Base-by-base conservation (phyloP, 441 rosid genomes). In the Erodium texanum region DNA sequence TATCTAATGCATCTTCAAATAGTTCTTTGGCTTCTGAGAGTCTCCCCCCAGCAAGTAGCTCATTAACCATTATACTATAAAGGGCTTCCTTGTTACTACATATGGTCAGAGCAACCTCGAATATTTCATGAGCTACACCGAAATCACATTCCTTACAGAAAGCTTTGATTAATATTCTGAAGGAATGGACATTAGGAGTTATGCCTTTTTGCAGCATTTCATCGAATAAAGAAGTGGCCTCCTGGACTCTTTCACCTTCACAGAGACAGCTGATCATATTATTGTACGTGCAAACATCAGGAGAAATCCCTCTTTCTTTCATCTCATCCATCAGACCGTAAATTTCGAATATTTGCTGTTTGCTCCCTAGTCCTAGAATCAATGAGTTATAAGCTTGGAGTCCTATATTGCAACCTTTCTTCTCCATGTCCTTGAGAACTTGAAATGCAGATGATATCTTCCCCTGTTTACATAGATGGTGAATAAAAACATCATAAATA, bases 371-470 rank as follows among this genome's bases (percentile, higher is more conserved):
- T 32, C 97, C 97, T 66, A 80, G 75, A 71, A 92, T 89, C 77
- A 94, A 78, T 14, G 97, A 88, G 80, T 94, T 91, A 74, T 91
- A 94, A 34, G 97, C 91, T 70, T 82, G 93, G 22, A 91, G 67
- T 76, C 83, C 89, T 82, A 83, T 94, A 75, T 70, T 81, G 76
- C 90, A 94, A 67, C 96, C 93, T 66, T 76, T 88, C 80, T 82
- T 86, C 84, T 89, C 99, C 99, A 94, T 94, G 74, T 94, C 97
- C 79, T 92, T 91, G 62, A 94, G 99, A 69, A 94, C 90, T 62
- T 87, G 90, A 77, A 92, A 87, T 76, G 97, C 93, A 76, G 97
- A 92, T 43, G 97, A 85, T 79, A 94, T 3, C 81, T 91, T 94
- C 63, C 97, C 97, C 71, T 82, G 86, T 79, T 82, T 92, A 82